Conservation (phyloP, 768 basidiomycete genomes). For the Suillus subaureus region DNA sequence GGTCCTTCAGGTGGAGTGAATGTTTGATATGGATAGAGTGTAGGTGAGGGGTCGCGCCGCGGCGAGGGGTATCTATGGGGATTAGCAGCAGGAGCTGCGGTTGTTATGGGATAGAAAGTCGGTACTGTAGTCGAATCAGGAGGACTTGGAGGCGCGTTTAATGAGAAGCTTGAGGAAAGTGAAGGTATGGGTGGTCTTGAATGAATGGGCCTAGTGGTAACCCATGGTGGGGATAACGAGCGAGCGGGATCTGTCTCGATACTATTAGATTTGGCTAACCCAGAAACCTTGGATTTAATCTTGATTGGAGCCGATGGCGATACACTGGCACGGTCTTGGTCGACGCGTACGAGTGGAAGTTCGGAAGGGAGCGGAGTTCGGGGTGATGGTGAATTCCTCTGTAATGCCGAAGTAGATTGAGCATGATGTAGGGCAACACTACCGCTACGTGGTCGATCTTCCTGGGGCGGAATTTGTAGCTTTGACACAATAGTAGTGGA, state of each 20-base stretch:
- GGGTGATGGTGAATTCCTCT: constrained; percentile 17
- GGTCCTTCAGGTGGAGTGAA: constrained; percentile 29
- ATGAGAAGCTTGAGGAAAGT: constrained; percentile 28
- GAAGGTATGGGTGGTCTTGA: constrained; percentile 31
- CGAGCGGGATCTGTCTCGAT: constrained; percentile 32
- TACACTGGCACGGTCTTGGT: constrained; percentile 14
- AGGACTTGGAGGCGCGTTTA: constrained; percentile 29
- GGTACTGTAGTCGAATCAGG: constrained; percentile 19
- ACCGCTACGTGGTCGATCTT: constrained; percentile 35
- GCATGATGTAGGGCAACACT: constrained; percentile 28
- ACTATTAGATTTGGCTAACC: constrained; percentile 40
- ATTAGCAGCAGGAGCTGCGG: constrained; percentile 55
- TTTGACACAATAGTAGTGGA: constrained; percentile 26
- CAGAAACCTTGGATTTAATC: constrained; percentile 67
- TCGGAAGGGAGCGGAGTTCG: constrained; percentile 17
- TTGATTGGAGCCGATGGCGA: constrained; percentile 31
- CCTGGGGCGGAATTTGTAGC: constrained; percentile 31
- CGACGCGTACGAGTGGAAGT: constrained; percentile 9
- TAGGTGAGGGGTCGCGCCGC: constrained; percentile 36
- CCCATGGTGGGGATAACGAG: constrained; percentile 35
- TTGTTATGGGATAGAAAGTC: constrained; percentile 58
- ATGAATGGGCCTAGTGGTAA: constrained; percentile 32
- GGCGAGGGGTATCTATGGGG: constrained; percentile 52
- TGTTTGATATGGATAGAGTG: constrained; percentile 35
- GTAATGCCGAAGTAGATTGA: constrained; percentile 26